Base-by-base conservation (phyloP, 2,329 filamentous ascomycete genomes). In the Hymenoscyphus albidus region DNA sequence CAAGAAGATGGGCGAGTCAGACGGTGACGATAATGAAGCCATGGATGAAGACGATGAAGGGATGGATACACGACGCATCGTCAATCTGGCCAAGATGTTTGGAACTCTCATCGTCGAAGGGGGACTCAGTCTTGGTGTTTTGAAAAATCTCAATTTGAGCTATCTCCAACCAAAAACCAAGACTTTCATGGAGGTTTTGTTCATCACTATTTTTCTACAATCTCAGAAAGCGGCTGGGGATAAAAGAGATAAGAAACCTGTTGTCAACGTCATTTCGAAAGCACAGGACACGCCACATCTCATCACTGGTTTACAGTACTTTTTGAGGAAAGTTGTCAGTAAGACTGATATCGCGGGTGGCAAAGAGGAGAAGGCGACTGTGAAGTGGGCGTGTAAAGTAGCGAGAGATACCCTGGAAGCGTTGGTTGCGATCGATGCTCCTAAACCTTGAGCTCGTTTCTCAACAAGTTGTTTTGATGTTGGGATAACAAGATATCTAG, bases 1-100 rank as follows among this genome's bases (percentile, higher is more conserved):
- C 77, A 88, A 90, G 72, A 84, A 87, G 42, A 85, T 97, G 77
- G 94, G 93, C n/a, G 93, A 97, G 76, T 85, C 84, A 27, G 76
- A 80, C 58, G 71, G 81, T 42, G 89, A 90, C 56, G 87, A 86
- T 5, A 87, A 87, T 48, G 84, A 83, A 16, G 80, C 82, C 2
- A 85, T 88, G 5, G 84, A 86, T 1, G 81, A 83, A 31, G 79
- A 80, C 7, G 80, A 81, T 13, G 76, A 57, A 16, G 22, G 77
- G 10, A 73, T 88, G 62, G 79, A 79, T 27, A 81, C 84, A 66
- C 81, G 84, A 68, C 83, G 85, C 55, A 80, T 90, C 60, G 86
- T 90, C 69, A 91, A 90, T 70, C 76, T 90, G 35, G 88, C 86
- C 16, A 88, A 87, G 71, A 80, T 91, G 76, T 91, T 84, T 72